phyloP scores from a whole-genome alignment of 1,139 yeast genomes.

The Blastobotrys serpentis region DNA sequence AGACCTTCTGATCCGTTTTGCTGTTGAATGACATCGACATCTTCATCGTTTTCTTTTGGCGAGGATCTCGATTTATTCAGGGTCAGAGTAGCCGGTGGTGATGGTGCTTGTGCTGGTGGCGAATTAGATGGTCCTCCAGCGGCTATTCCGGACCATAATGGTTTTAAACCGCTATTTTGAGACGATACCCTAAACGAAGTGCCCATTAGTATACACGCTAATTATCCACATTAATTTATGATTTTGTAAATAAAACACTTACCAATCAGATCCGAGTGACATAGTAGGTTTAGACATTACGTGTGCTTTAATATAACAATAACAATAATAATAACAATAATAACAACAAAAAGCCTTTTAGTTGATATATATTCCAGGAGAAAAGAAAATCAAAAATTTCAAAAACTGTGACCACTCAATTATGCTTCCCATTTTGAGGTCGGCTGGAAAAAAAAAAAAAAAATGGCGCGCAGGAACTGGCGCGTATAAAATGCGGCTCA shows the following conservation, averaged over 20 bases:
- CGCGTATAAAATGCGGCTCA: background rate
- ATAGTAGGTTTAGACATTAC: conserved; percentile 35
- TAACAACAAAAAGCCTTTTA: background rate
- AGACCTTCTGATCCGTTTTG: no score
- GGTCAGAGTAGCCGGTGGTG: background rate
- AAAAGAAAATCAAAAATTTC: background rate
- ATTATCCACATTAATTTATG: no score
- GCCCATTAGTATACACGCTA: background rate
- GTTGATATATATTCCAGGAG: background rate
- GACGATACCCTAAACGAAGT: background rate
- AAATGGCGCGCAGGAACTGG: background rate
- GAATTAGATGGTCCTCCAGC: conserved; percentile 1
- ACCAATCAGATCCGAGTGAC: conserved; percentile 46
- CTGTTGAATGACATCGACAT: no score
- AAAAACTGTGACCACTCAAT: background rate
- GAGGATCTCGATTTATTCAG: background rate
- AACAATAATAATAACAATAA: conserved; percentile 4
- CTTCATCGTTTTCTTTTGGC: background rate
- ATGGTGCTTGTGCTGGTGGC: background rate
- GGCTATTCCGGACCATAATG: conserved; percentile 3
- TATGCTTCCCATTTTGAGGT: background rate
- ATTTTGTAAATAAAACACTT: conserved; percentile 31
- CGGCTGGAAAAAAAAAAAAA: background rate
- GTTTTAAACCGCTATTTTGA: background rate
- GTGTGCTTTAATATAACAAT: background rate